Base-by-base conservation (phyloP, 768 basidiomycete genomes). In the Fomitopsis pulvina region DNA sequence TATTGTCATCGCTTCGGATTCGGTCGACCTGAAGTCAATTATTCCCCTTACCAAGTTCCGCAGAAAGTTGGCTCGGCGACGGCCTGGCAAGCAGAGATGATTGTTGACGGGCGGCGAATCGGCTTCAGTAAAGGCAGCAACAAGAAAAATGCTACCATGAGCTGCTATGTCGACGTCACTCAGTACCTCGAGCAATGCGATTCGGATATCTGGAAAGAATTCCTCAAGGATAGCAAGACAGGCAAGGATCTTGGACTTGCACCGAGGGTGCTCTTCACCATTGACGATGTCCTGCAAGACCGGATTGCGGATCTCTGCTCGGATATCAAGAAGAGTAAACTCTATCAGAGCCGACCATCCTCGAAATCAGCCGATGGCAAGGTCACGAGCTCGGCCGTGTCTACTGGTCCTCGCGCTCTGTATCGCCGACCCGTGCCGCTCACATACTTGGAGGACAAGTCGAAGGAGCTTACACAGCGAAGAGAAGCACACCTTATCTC, bases 141-240 rank as follows among this genome's bases (percentile, higher is more conserved):
- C 60, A 96, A 95, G 70, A 93, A 92, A 67, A 61, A 59, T 4
- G 85, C 94, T 0, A 73, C 79, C 56, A 68, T 77, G 11, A 75
- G 77, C 53, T 90, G 86, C 63, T 95, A 87, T 64, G 77, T 96
- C 41, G 94, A 97, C 63, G 92, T 92, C 53, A 79, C 85, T 0
- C 78, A 81, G 46, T 95, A 96, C 64, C 78, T 97, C 51, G 87
- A 94, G 63, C 74, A 71, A 49, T 94, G 90, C 63, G 94, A 97
- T 63, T 72, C 77, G 0, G 75, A 74, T 1, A 74, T 97, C 22
- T 97, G 94, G 94, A 70, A 74, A 49, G 69, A 76, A 20, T 97
- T 83, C 62, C 59, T 78, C 6, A 66, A 71, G 48, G 81, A 81
- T 10, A 73, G 74, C 29, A 79, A 80, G 61, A 72, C 77, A 2